A percentile compares a stretch with the other conserved stretches of the same genome.
Evolutionary conservation across 306 rosid genomes (phyloP).

Genomic region (Glycine soja): DNA sequence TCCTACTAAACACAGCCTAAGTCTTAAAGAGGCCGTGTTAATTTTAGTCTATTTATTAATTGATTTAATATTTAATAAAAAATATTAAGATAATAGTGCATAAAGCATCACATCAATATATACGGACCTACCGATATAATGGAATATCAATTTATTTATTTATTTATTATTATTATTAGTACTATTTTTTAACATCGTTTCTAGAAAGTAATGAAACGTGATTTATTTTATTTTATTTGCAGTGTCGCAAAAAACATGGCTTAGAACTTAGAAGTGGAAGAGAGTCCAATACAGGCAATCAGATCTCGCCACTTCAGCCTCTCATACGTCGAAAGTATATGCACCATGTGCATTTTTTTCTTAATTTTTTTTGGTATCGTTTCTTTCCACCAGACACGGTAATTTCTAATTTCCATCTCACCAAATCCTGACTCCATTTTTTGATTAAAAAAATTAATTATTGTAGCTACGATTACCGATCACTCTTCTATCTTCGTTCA

Average conservation of each 20-base stretch:
- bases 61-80: too few relatives aligned
- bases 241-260: background rate
- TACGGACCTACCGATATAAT: too few relatives aligned
- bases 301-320: slow-evolving; percentile 56
- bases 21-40: too few relatives aligned
- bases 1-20: too few relatives aligned
- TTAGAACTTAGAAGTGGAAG: background rate
- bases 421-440: background rate
- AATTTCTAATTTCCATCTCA: background rate
- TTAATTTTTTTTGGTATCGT: background rate
- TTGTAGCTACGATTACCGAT: slow-evolving; percentile 36
- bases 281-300: slow-evolving; percentile 7
- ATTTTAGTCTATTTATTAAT: too few relatives aligned
- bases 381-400: background rate
- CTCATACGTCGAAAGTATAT: slow-evolving; percentile 49
- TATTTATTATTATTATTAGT: too few relatives aligned
- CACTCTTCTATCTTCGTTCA: slow-evolving; percentile 30
- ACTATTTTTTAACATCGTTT: too few relatives aligned
- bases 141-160: too few relatives aligned
- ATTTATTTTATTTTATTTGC: background rate
- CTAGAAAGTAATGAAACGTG: background rate
- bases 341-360: background rate
- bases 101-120: too few relatives aligned
- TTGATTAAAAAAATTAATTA: background rate
- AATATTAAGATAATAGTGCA: too few relatives aligned